These are phyloP conservation scores for Coemansia sp. DNA, from an alignment of 371 early-diverging fungal species.

Conservation along the genomic window DNA sequence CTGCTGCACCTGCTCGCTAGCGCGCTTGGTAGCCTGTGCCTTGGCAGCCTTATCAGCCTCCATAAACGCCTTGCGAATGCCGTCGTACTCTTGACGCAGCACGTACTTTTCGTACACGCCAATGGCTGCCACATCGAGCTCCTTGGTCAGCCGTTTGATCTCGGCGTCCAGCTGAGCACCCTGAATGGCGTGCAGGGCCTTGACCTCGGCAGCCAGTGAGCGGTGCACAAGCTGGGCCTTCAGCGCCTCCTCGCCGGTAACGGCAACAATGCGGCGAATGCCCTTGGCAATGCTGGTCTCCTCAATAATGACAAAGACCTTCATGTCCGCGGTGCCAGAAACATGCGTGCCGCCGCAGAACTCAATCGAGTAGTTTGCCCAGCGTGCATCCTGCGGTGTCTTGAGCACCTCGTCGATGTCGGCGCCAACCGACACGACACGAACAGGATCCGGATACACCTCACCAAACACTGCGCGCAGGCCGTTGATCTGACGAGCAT, in stretches of 20 bases:
- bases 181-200: conserved; percentile 58
- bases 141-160: conserved; percentile 77
- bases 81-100: conserved; percentile 68
- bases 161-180: conserved; percentile 72
- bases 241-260: conserved; percentile 91
- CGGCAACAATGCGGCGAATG: conserved; percentile 95
- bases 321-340: conserved; percentile 87
- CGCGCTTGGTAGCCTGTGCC: conserved; percentile 76
- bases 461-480: conserved; percentile 96
- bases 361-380: conserved; percentile 86
- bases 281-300: conserved; percentile 97
- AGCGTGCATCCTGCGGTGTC: conserved; percentile 77
- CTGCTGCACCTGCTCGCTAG: conserved; percentile 74
- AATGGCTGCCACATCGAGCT: conserved; percentile 76
- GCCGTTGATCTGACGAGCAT: conserved; percentile 83
- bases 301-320: conserved; percentile 84
- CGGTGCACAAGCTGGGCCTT: conserved; percentile 68
- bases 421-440: conserved; percentile 90
- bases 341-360: conserved; percentile 99
- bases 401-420: conserved; percentile 85
- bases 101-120: conserved; percentile 79
- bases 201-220: conserved; percentile 64
- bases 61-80: conserved; percentile 77
- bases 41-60: conserved; percentile 90
- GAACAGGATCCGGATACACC: conserved; percentile 95